phyloP scores from a whole-genome alignment of 1,284 basidiomycete species.

The Sporisorium scitamineum region DNA sequence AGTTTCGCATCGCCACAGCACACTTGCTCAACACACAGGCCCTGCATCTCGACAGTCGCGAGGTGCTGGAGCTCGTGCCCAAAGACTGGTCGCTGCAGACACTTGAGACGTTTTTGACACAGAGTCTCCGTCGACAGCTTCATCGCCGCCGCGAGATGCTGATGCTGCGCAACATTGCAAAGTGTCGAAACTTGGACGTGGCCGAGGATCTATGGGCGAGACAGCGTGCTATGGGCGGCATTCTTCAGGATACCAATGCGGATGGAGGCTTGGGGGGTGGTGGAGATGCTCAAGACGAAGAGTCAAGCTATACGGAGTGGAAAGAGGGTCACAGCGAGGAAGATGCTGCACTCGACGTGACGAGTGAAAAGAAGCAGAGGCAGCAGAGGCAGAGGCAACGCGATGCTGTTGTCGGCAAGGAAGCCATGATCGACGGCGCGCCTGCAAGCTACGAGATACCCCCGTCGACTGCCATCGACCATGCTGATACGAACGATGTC shows the following conservation, averaged over 20 bases:
- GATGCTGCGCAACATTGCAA: constrained; percentile 50
- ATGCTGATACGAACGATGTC: constrained; percentile 9
- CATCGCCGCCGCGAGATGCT: constrained; percentile 48
- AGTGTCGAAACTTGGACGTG: constrained; percentile 55
- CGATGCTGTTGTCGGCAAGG: constrained; percentile 7
- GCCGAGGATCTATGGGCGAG: constrained; percentile 53
- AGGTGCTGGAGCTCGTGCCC: constrained; percentile 58
- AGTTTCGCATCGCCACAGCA: constrained; percentile 52
- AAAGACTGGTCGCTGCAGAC: constrained; percentile 53
- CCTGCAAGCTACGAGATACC: constrained; percentile 15
- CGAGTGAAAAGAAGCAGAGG: constrained; percentile 4
- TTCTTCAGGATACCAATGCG: constrained; percentile 45
- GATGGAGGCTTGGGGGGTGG: constrained; percentile 16
- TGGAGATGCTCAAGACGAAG: constrained; percentile 5
- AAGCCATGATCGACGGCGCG: constrained; percentile 16
- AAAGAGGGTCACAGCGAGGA: constrained; percentile 7
- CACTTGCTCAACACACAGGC: constrained; percentile 62
- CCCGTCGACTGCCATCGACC: constrained; percentile 9
- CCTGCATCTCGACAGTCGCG: constrained; percentile 45
- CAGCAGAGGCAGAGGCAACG: neutral
- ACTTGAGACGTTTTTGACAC: constrained; percentile 58
- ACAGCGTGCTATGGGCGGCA: constrained; percentile 53
- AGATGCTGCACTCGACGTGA: neutral
- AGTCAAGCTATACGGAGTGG: constrained; percentile 14
- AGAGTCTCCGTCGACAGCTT: constrained; percentile 46